Conservation (phyloP, 2,329 filamentous ascomycete species). For the Ophiostoma sp. region DNA sequence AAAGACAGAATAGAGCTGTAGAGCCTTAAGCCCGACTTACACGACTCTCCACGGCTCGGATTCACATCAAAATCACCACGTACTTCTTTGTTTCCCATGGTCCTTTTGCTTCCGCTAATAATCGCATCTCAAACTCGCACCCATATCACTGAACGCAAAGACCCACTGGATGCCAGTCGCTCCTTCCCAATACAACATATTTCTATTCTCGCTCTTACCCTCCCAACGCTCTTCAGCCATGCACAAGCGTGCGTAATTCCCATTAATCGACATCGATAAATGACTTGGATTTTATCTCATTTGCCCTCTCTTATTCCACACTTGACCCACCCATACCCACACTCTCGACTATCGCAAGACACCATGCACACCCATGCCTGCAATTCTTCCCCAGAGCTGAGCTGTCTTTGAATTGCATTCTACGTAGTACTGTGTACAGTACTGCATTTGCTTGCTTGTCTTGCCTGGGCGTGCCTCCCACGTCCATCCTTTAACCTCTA, state of each 20-base stretch:
- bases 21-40: neutral
- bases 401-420: neutral
- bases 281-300: neutral
- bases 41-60: neutral
- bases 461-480: neutral
- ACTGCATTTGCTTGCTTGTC: neutral
- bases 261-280: neutral
- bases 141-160: neutral
- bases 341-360: neutral
- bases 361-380: neutral
- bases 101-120: too few species aligned
- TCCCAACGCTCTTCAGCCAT: neutral
- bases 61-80: neutral
- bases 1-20: neutral
- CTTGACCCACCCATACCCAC: neutral
- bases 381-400: neutral
- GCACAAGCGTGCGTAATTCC: neutral
- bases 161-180: neutral
- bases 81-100: neutral
- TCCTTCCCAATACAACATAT: neutral
- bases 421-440: neutral
- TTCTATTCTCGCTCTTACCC: neutral
- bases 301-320: neutral
- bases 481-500: neutral
- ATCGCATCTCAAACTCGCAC: neutral